These are phyloP conservation scores for Solanum hybrid DNA, from an alignment of 305 asterid genomes.

Conservation along the genomic window DNA sequence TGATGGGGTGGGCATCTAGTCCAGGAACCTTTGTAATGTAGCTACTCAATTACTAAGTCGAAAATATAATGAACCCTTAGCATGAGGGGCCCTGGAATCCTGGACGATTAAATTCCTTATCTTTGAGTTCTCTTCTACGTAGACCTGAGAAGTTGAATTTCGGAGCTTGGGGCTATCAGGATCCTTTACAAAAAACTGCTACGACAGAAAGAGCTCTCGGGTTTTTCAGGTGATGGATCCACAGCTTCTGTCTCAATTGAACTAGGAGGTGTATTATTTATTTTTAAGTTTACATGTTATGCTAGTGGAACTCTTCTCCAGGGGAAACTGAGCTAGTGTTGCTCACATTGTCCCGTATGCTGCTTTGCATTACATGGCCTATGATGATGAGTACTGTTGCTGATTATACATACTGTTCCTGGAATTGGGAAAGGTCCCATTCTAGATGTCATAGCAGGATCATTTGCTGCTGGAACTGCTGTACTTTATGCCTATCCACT, in stretches of 20 bases:
- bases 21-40: neutral
- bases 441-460: constrained; percentile 78
- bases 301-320: neutral
- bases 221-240: constrained; percentile 52
- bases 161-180: constrained; percentile 46
- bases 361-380: constrained; percentile 62
- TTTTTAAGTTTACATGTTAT: neutral
- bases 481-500: constrained; percentile 81
- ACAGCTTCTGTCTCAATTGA: neutral
- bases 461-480: constrained; percentile 86
- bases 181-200: constrained; percentile 62
- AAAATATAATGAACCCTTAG: neutral
- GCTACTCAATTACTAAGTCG: neutral
- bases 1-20: neutral
- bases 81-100: neutral
- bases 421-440: constrained; percentile 62
- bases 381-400: constrained; percentile 71
- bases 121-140: neutral
- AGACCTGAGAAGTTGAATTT: neutral
- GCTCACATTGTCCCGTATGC: constrained; percentile 53
- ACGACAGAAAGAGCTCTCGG: constrained; percentile 76
- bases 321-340: neutral
- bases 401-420: constrained; percentile 60
- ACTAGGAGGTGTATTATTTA: neutral
- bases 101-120: neutral